phyloP scores from a whole-genome alignment of 179 eudicot genomes.

The Silene noctiflora region DNA sequence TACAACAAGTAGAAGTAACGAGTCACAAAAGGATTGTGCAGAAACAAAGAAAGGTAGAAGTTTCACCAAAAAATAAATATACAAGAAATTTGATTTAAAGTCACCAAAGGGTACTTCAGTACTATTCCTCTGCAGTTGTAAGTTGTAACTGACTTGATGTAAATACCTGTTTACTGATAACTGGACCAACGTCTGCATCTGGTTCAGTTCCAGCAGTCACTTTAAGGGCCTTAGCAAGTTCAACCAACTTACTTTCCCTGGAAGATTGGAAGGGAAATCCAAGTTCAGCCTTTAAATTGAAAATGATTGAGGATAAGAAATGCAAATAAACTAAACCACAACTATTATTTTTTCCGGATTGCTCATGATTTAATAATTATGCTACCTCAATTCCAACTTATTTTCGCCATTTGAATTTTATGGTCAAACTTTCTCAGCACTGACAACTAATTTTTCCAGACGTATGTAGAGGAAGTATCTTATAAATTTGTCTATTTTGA shows the following conservation, averaged over 20 bases:
- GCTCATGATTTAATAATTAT: neutral
- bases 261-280: constrained; percentile 14
- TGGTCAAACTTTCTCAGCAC: neutral
- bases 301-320: constrained; percentile 5
- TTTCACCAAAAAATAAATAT: neutral
- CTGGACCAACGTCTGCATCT: constrained; percentile 85
- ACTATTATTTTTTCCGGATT: neutral
- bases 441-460: neutral
- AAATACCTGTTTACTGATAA: constrained; percentile 74
- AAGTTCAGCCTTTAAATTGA: neutral
- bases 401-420: neutral
- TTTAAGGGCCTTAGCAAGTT: constrained; percentile 69
- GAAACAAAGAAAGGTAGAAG: neutral
- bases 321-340: neutral
- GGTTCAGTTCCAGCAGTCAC: constrained; percentile 84
- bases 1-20: neutral
- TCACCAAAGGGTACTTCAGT: neutral
- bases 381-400: neutral
- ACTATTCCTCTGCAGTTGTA: neutral
- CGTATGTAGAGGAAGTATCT: neutral
- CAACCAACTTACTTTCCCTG: constrained; percentile 74
- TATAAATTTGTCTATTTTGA: too few species aligned
- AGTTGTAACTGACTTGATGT: neutral
- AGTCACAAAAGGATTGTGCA: neutral
- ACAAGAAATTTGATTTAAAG: neutral